Evolutionary conservation across 768 basidiomycete genomes (phyloP).

Genomic region (Coprinopsis strossmayeri): DNA sequence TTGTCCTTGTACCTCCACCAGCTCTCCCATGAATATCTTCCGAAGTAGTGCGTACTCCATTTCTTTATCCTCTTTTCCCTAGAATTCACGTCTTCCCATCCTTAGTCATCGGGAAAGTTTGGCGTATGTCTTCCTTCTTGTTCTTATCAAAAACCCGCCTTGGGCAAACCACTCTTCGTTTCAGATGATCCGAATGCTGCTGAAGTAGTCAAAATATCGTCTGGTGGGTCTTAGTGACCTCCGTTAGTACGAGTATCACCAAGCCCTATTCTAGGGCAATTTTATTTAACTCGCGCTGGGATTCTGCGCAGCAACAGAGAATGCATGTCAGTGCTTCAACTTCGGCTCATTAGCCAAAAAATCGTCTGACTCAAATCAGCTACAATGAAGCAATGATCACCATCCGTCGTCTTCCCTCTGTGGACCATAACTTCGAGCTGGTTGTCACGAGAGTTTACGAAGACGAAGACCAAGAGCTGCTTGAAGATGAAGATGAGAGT

Average conservation of each 20-base stretch:
- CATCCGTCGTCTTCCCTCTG: constrained; percentile 72
- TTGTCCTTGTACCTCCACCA: constrained; percentile 15
- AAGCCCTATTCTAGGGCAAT: constrained; percentile 43
- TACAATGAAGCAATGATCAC: constrained; percentile 96
- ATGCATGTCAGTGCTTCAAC: constrained; percentile 79
- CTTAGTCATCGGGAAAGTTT: constrained; percentile 85
- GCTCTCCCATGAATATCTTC: constrained; percentile 71
- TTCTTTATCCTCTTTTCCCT: constrained; percentile 1
- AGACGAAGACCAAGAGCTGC: constrained; percentile 90
- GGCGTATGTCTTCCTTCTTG: constrained; percentile 60
- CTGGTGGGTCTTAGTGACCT: constrained; percentile 30
- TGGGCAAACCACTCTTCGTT: constrained; percentile 8
- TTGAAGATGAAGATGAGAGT: constrained; percentile 94
- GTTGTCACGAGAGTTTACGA: constrained; percentile 97
- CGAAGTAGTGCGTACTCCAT: constrained; percentile 54
- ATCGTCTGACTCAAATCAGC: constrained; percentile 33
- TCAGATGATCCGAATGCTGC: constrained; percentile 90
- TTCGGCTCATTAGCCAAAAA: background rate
- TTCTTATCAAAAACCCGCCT: constrained; percentile 12
- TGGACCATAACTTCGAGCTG: constrained; percentile 81
- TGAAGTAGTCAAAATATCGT: constrained; percentile 91
- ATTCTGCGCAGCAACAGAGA: constrained; percentile 88
- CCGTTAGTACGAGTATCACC: background rate
- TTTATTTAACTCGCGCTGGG: constrained; percentile 87
- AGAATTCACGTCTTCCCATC: constrained; percentile 10